phyloP scores from a whole-genome alignment of 345 rosid species.

The Brassica incana region DNA sequence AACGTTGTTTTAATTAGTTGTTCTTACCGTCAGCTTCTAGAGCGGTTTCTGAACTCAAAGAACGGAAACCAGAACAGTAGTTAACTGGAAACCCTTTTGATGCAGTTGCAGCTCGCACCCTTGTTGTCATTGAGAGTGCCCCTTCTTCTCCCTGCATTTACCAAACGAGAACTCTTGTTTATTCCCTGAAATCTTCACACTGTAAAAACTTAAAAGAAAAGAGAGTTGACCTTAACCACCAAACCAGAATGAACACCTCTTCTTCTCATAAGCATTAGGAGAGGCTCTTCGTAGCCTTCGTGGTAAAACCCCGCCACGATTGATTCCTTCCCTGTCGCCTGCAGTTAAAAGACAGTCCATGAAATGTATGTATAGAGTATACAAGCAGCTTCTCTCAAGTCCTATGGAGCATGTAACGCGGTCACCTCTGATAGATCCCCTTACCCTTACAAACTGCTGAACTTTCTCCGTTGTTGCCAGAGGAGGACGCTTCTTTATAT shows the following conservation, averaged over 20 bases:
- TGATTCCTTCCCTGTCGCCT: conserved; percentile 90
- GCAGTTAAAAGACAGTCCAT: conserved; percentile 34
- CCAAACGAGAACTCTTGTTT: conserved; percentile 15
- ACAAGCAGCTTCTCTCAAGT: background rate
- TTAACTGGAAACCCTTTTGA: conserved; percentile 92
- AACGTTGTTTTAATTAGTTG: background rate
- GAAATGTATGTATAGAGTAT: background rate
- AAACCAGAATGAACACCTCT: conserved; percentile 93
- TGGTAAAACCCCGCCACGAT: conserved; percentile 95
- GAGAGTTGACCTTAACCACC: conserved; percentile 76
- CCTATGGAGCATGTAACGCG: background rate
- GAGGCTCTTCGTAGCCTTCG: conserved; percentile 89
- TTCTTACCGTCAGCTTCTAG: conserved; percentile 75
- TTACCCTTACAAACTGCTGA: conserved; percentile 91
- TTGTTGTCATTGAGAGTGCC: conserved; percentile 92
- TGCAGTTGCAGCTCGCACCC: conserved; percentile 61
- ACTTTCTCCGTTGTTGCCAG: conserved; percentile 92
- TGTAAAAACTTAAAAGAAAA: background rate
- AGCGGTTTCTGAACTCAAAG: conserved; percentile 59
- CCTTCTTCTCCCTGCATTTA: conserved; percentile 87
- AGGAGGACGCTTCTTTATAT: conserved; percentile 98
- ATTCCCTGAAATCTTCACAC: background rate
- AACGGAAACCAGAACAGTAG: conserved; percentile 93
- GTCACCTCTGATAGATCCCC: conserved; percentile 27
- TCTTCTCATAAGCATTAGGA: conserved; percentile 97